Evolutionary conservation across 495 filamentous ascomycete genomes (phyloP).

Genomic region (Aspergillus biplanus): DNA sequence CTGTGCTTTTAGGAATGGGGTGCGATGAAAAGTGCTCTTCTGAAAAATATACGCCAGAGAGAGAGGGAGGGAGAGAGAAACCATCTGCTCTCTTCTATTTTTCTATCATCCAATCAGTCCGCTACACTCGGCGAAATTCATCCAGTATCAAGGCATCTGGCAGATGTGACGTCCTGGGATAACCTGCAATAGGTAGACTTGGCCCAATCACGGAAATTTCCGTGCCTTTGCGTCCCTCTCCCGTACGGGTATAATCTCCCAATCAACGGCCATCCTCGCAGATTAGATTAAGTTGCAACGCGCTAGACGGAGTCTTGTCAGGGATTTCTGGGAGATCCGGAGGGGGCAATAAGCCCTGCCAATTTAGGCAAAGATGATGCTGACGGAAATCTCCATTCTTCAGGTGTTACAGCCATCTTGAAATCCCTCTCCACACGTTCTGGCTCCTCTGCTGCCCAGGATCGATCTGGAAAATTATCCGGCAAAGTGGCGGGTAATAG

Average conservation of each 20-base stretch:
- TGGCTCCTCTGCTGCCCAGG: too few species aligned
- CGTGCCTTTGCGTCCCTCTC: not conserved
- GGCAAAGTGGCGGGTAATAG: too few species aligned
- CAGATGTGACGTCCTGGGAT: not conserved
- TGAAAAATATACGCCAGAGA: not conserved
- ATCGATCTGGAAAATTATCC: too few species aligned
- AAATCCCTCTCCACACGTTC: too few species aligned
- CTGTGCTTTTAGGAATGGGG: not conserved
- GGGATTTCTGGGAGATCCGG: not conserved
- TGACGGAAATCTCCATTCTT: too few species aligned
- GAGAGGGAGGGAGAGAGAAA: not conserved
- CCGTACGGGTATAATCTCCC: not conserved
- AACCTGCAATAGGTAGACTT: not conserved
- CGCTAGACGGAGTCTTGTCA: not conserved
- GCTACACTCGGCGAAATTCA: not conserved
- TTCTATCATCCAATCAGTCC: not conserved
- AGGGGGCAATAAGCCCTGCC: too few species aligned
- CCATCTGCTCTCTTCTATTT: not conserved
- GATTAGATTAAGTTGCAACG: not conserved
- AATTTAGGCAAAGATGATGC: too few species aligned
- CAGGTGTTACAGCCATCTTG: too few species aligned
- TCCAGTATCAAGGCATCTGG: not conserved
- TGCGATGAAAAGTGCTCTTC: not conserved
- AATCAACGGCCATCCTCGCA: not conserved
- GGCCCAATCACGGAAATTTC: conserved; percentile 4